These are phyloP conservation scores for Helotiales sp. DNA, from an alignment of 2,329 filamentous ascomycete genomes.

Conservation along the genomic window DNA sequence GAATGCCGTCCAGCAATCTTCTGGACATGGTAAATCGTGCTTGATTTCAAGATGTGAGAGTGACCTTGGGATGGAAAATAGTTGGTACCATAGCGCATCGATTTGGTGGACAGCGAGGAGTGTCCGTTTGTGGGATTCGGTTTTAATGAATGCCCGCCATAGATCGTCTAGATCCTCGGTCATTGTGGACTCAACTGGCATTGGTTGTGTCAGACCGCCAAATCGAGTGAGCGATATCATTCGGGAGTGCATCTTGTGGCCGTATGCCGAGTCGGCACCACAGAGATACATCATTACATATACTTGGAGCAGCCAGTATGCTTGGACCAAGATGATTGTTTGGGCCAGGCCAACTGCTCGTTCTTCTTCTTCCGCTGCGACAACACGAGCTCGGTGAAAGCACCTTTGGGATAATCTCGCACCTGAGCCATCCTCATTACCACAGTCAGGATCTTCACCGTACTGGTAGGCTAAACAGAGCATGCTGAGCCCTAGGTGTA, in stretches of 20 bases:
- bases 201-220: conserved; percentile 45
- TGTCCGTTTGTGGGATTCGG: conserved; percentile 50
- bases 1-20: conserved; percentile 46
- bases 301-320: conserved; percentile 48
- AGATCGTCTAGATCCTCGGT: conserved; percentile 46
- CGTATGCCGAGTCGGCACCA: conserved; percentile 44
- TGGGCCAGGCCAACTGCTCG: conserved; percentile 24
- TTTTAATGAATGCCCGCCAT: conserved; percentile 46
- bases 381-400: conserved; percentile 43
- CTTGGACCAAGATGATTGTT: conserved; percentile 44
- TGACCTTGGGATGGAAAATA: conserved; percentile 46
- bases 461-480: conserved; percentile 48
- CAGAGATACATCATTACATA: conserved; percentile 52
- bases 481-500: conserved; percentile 44
- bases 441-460: conserved; percentile 45
- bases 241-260: conserved; percentile 47
- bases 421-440: conserved; percentile 38
- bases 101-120: conserved; percentile 50
- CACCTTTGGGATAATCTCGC: conserved; percentile 42
- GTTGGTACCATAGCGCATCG: conserved; percentile 51
- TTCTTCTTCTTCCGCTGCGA: conserved; percentile 36
- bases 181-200: conserved; percentile 30
- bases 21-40: conserved; percentile 49
- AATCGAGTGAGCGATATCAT: conserved; percentile 48
- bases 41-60: conserved; percentile 51